Evolutionary conservation across 2,329 filamentous ascomycete species (phyloP).

Genomic region (Claviceps citrina): DNA sequence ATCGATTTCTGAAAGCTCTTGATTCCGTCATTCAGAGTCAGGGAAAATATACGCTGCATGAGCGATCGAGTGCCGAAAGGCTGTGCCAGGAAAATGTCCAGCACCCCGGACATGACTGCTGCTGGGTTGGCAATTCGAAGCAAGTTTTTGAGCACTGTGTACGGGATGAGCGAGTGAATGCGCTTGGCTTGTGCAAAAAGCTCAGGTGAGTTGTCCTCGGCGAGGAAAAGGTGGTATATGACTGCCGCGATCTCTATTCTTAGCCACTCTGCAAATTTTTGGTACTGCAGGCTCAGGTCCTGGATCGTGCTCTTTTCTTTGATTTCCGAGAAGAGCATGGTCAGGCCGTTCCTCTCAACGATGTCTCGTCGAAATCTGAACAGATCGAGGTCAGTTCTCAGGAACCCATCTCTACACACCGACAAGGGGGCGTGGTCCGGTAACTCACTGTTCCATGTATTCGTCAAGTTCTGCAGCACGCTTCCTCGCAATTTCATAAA

Average conservation of each 20-base stretch:
- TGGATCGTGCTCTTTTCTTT: slow-evolving; percentile 74
- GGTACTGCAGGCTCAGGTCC: slow-evolving; percentile 85
- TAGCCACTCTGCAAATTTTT: slow-evolving; percentile 96
- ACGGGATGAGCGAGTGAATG: slow-evolving; percentile 89
- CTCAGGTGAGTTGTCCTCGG: slow-evolving; percentile 95
- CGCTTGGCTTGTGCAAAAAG: slow-evolving; percentile 85
- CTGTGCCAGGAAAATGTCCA: slow-evolving; percentile 91
- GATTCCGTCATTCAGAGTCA: slow-evolving; percentile 84
- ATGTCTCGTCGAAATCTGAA: slow-evolving; percentile 49
- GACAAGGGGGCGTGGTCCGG: not conserved
- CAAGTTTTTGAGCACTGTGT: slow-evolving; percentile 86
- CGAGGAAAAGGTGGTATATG: slow-evolving; percentile 90
- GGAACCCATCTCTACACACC: too few relatives aligned
- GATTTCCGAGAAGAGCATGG: slow-evolving; percentile 85
- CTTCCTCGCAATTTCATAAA: slow-evolving; percentile 88
- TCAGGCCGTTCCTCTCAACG: slow-evolving; percentile 64
- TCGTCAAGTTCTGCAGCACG: slow-evolving; percentile 86
- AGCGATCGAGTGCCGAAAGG: slow-evolving; percentile 82
- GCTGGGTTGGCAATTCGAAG: slow-evolving; percentile 93
- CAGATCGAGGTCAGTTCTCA: too few relatives aligned
- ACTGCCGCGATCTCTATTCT: slow-evolving; percentile 94
- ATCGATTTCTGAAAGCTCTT: slow-evolving; percentile 74
- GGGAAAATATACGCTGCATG: slow-evolving; percentile 84
- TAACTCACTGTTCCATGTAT: slow-evolving; percentile 79
- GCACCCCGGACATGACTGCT: slow-evolving; percentile 86